Conservation (phyloP, 2,329 filamentous ascomycete species). For the Sporothrix schenckii region DNA sequence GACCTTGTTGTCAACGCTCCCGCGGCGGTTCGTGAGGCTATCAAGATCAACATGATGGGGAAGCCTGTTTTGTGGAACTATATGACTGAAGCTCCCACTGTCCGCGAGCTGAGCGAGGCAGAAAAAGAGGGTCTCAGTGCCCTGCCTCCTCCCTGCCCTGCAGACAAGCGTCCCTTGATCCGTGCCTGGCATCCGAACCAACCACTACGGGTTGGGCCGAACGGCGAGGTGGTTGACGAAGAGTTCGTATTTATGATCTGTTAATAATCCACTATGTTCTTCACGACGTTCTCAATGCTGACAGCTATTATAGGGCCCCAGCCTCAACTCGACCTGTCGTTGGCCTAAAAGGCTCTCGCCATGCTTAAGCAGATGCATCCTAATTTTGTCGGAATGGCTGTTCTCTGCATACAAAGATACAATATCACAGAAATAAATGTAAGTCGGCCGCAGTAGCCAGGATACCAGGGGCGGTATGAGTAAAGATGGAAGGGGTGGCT, state of each 20-base stretch:
- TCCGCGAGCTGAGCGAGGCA: conserved; percentile 21
- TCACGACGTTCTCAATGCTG: background rate
- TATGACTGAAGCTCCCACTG: conserved; percentile 18
- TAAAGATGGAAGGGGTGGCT: background rate
- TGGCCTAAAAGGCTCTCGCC: conserved; percentile 34
- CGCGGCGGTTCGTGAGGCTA: conserved; percentile 15
- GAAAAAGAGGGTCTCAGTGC: background rate
- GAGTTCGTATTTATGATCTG: background rate
- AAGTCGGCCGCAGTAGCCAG: background rate
- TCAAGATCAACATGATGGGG: conserved; percentile 28
- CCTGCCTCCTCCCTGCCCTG: background rate
- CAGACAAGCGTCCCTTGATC: background rate
- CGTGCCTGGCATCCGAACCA: background rate
- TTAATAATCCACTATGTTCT: background rate
- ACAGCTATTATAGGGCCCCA: background rate
- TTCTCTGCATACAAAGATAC: background rate
- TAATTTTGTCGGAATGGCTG: no score
- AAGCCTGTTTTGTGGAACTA: conserved; percentile 31
- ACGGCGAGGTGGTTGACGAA: background rate
- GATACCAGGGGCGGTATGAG: background rate
- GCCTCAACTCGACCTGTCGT: background rate
- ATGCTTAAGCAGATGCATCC: conserved; percentile 4
- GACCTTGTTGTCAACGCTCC: background rate
- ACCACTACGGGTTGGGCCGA: background rate
- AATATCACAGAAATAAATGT: background rate